Base-by-base conservation (phyloP, 2,329 filamentous ascomycete species). In the Davidsoniella virescens region DNA sequence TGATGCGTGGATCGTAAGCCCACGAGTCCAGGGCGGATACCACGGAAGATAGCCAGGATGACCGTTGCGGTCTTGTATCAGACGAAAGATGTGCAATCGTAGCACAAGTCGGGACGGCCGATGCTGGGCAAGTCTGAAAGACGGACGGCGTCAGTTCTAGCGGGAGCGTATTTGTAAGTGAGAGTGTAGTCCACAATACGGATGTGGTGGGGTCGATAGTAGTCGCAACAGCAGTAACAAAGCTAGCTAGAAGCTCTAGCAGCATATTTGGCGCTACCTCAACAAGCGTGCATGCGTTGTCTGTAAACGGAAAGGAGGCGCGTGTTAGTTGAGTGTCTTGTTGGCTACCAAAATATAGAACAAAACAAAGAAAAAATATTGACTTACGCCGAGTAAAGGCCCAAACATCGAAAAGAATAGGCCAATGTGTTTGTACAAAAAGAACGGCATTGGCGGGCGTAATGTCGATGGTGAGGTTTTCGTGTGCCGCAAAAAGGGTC, bases 1-100 rank as follows among this genome's bases (percentile, higher is more conserved):
- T 33, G 43, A 53, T 40, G 12, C 47, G 47, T 9, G 51, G 51
- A 18, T 53, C 51, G 17, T 50, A 53, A 12, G 44, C 43, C 43
- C 44, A 51, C 37, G 43, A 14, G 38, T 51, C 43, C 17, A 51
- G 43, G 3, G 26, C 33, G 5, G 25, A 39, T n/a, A 49, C 23
- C 6, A 51, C 14, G 9, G 49, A 45, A 7, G 36, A 40, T 6
- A 25, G 29, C n/a, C 39, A 29, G 23, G 41, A 37, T 14, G 40
- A 37, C 29, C 29, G 16, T 12, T 36, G 16, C 43, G 36, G 38
- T 12, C 12, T 33, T 33, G 29, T 12, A 12, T 8, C 10, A 12
- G 8, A 33, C 12, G 29, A 33, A 33, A 33, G 29, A 33, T 33
- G 29, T 9, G 29, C 8, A 12, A 33, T 33, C 29, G 29, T 8